Evolutionary conservation across 2,329 filamentous ascomycete genomes (phyloP).

Genomic region (Pyrenophora seminiperda): DNA sequence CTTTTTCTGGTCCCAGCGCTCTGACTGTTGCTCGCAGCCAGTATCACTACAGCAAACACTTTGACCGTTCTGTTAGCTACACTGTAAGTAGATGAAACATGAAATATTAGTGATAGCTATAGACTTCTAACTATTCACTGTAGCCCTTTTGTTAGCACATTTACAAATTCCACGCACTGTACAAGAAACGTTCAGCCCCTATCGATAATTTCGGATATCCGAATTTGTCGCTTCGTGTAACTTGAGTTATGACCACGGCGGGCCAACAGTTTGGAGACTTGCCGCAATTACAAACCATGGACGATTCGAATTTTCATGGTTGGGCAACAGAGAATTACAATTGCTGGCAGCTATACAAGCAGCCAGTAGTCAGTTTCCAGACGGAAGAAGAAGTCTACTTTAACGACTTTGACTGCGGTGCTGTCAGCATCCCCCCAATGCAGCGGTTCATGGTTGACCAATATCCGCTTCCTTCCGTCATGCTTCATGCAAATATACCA

Average conservation of each 20-base stretch:
- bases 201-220: not conserved
- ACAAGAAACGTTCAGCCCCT: too few species aligned
- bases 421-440: slow-evolving; percentile 37
- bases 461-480: slow-evolving; percentile 30
- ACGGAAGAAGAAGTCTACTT: slow-evolving; percentile 27
- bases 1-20: slow-evolving; percentile 14
- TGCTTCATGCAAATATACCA: slow-evolving; percentile 39
- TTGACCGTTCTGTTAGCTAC: not conserved
- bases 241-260: slow-evolving; percentile 16
- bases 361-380: slow-evolving; percentile 14
- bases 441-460: slow-evolving; percentile 44
- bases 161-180: too few species aligned
- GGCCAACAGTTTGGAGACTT: slow-evolving; percentile 38
- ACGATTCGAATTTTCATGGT: slow-evolving; percentile 22
- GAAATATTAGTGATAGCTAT: not conserved
- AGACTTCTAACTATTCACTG: too few species aligned
- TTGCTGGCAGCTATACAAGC: slow-evolving; percentile 22
- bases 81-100: not conserved
- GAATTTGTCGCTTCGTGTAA: not conserved
- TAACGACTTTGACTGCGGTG: slow-evolving; percentile 23
- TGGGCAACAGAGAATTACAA: slow-evolving; percentile 20
- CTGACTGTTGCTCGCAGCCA: slow-evolving; percentile 11
- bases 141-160: too few species aligned
- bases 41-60: slow-evolving; percentile 3
- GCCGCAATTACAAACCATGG: slow-evolving; percentile 35